Evolutionary conservation across 495 filamentous ascomycete genomes (phyloP), one percentile per base, ranked within the genome.

Genomic region (Aspergillus sclerotiicarbonarius): DNA sequence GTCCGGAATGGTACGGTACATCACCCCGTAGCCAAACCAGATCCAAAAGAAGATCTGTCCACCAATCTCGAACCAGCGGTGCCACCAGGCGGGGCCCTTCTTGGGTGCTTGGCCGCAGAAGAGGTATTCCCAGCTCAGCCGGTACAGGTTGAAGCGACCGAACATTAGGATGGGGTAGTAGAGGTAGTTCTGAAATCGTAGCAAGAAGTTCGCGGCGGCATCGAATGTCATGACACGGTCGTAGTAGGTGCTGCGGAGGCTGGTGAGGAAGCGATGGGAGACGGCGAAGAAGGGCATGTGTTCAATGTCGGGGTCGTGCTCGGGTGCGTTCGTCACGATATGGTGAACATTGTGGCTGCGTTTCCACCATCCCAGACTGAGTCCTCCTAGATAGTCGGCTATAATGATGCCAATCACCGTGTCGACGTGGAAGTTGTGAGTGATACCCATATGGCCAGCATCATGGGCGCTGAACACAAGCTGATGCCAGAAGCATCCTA

Each of bases 351-450:
- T 98, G 75, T 98, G 94, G 70, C 86, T 97, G 53, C 84, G 82
- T 71, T 98, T 98, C 94, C 94, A 98, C 94, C 94, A 98, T 9
- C 93, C 90, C 13, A 94, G 59, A 46, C 90, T 94, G n/a, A 98
- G 74, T 4, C 94, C 94, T 19, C 94, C 94, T 3, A 92, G 76
- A 62, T 89, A 98, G 68, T 96, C 86, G 20, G 94, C 93, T 63
- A 98, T 89, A 54, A 96, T 72, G 63, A 98, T 96, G 33, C 91
- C 92, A 62, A 98, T 90, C 35, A 87, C 75, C 6, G 88, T 87
- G 73, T 98, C 94, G 16, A 82, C 73, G 21, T 87, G 84, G 71
- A 91, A 97, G 65, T 85, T 73, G 67, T 97, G 94, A 30, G 94
- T 98, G 60, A 98, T 97, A 57, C 90, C 94, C 89, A 96, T 96